Evolutionary conservation across 2,329 filamentous ascomycete species (phyloP), one percentile per base, ranked within the genome.

Genomic region (Falciphora oryzae): DNA sequence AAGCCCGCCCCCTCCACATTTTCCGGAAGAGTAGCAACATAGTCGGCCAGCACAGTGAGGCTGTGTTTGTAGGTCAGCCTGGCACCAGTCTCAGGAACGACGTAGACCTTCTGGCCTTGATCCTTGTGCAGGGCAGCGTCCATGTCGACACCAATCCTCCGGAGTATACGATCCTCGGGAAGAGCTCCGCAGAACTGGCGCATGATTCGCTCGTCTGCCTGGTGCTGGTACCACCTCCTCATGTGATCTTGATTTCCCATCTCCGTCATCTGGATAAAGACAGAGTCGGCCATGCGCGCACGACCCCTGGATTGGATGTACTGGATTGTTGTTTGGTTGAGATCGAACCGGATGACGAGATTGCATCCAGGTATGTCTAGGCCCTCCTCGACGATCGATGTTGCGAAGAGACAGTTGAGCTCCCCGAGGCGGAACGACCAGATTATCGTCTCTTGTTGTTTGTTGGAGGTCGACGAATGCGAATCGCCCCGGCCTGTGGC

Each of bases 301-400:
- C 95, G 86, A 0, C 95, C 95, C 67, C 92, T 86, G 18, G 93
- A 97, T 74, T 99, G 95, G 27, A 98, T 88, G 73, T 97, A 98
- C 72, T 96, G 91, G 63, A 98, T 98, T 75, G 97, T 87, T 0
- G 94, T 97, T 14, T 84, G 82, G 75, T 93, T 97, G 2, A 96
- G 83, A 72, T 98, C 92, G 71, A 97, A 99, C 2, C 93, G 78
- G 66, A 90, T 80, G 35, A 90, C 79, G 1, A 89, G 73, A 68
- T 89, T 89, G 73, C 87, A 90, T 64, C 88, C 85, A 0, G 87
- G 87, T 61, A 90, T 84, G 69, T 90, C 87, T 16, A 90, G 81
- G 0, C 87, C 87, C 71, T 90, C 87, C 70, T 90, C 87, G 0
- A 84, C 87, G 2, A 90, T 84, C 0, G 86, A 87, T 0, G 87